Evolutionary conservation across 768 basidiomycete genomes (phyloP).

Genomic region (Gymnopilus junonius): DNA sequence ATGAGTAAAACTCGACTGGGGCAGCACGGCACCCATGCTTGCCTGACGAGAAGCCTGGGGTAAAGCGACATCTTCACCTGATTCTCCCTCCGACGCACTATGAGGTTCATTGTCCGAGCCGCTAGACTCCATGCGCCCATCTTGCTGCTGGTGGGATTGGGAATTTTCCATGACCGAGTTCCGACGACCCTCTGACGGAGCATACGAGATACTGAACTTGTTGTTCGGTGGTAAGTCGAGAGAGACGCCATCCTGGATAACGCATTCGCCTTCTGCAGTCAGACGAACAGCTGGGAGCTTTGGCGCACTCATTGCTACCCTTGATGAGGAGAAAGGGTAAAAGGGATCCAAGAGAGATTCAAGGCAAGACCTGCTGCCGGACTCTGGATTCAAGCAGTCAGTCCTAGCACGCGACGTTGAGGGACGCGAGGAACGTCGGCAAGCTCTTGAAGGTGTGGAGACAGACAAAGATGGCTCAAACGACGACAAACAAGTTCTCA

Average conservation of each 20-base stretch:
- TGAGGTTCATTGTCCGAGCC: slow-evolving; percentile 51
- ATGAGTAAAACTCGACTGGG: slow-evolving; percentile 16
- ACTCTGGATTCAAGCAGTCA: background rate
- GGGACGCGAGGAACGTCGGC: slow-evolving; percentile 1
- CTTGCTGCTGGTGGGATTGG: background rate
- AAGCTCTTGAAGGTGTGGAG: background rate
- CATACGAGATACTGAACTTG: slow-evolving; percentile 67
- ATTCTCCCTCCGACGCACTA: slow-evolving; percentile 49
- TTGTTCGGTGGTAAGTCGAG: slow-evolving; percentile 50
- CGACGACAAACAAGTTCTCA: slow-evolving; percentile 37
- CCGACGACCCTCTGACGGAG: slow-evolving; percentile 38
- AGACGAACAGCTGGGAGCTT: slow-evolving; percentile 56
- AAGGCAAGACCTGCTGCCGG: background rate
- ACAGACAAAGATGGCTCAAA: slow-evolving; percentile 30
- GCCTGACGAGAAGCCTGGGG: background rate
- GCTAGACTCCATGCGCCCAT: background rate
- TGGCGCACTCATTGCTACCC: slow-evolving; percentile 35
- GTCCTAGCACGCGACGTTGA: slow-evolving; percentile 1
- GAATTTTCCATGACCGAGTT: slow-evolving; percentile 11
- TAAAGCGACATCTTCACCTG: slow-evolving; percentile 24
- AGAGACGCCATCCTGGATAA: slow-evolving; percentile 48
- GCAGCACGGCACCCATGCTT: background rate
- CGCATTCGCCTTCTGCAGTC: slow-evolving; percentile 46
- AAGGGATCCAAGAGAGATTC: background rate
- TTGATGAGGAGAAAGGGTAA: background rate